Base-by-base conservation (phyloP, 208 protist species). In the Herpetomonas samuelpessoai region DNA sequence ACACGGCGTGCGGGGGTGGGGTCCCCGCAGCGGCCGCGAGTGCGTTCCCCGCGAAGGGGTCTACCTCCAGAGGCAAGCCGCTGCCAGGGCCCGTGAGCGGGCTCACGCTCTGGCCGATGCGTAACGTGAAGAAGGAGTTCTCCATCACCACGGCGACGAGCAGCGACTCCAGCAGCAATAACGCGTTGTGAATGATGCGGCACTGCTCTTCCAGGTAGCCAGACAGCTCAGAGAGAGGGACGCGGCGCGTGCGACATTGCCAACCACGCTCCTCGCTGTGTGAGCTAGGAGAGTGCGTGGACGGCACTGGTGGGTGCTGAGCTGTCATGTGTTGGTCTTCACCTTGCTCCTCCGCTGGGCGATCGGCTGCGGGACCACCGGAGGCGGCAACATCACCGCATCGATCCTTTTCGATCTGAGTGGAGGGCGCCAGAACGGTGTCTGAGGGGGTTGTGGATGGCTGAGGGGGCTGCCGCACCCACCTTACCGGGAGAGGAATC, bases 141-240 rank as follows among this genome's bases (percentile, higher is more conserved):
- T 66, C 53, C 49, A 71, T 51, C 45, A 53, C 66, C 16, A 71
- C 35, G 0, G 67, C 65, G 31, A 74, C 67, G 2, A 79, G 58
- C 2, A 74, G 65, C 1, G 73, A 72, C 63, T 81, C 75, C 0
- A 74, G 62, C 26, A 72, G 26, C 50, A 74, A 62, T 27, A 81
- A 26, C 27, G 71, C 62, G 46, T 73, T 54, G 2, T 70, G 70
- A 29, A 77, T 65, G 51, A 62, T 45, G 14, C 50, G 44, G 29
- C 65, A 73, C 19, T 67, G 65, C 62, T 44, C 44, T 27, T 58
- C 44, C 31, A 81, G 49, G 54, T 58, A 60, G 24, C 25, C 38
- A 24, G 57, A 30, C 3, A 81, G 57, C 24, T 71, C 75, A 0
- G 38, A 61, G 49, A 52, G 49, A 21, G 18, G 28, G 62, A 71